A percentile compares a stretch with the other conserved stretches of the same genome.
Evolutionary conservation across 352 stramenopile genomes (phyloP).

Genomic region (Globisporangium ultimum): DNA sequence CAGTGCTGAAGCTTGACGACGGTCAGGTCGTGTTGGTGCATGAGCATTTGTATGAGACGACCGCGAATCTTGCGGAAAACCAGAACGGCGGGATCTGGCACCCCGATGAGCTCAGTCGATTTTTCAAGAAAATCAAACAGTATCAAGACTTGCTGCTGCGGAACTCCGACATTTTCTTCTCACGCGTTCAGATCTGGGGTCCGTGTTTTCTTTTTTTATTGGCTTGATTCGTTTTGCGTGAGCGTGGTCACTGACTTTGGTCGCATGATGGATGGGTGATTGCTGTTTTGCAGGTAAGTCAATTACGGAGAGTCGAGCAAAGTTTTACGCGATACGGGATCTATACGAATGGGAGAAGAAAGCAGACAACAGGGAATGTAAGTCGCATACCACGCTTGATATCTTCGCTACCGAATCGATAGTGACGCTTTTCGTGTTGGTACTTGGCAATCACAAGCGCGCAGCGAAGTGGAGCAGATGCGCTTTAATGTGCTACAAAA

Average conservation of each 20-base stretch:
- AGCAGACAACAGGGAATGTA: constrained; percentile 2
- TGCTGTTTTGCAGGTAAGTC: constrained; percentile 36
- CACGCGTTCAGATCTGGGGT: constrained; percentile 65
- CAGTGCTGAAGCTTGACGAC: constrained; percentile 28
- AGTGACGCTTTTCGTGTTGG: too few species aligned
- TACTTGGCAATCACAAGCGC: constrained; percentile 6
- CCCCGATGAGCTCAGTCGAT: constrained; percentile 59
- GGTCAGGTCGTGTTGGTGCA: constrained; percentile 45
- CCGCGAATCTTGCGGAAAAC: constrained; percentile 55
- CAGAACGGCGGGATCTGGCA: constrained; percentile 52
- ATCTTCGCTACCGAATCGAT: not conserved
- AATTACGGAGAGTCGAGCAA: constrained; percentile 51
- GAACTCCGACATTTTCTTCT: constrained; percentile 57
- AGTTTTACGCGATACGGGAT: constrained; percentile 73
- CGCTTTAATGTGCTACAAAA: constrained; percentile 38
- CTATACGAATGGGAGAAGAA: constrained; percentile 56
- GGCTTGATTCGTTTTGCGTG: not conserved
- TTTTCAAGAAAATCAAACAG: constrained; percentile 55
- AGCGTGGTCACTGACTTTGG: too few species aligned
- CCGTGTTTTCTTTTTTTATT: not conserved
- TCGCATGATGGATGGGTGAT: not conserved
- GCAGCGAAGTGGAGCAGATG: constrained; percentile 17
- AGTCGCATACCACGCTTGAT: not conserved
- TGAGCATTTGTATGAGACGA: constrained; percentile 73
- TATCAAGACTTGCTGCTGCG: constrained; percentile 43